A percentile compares a stretch with the other conserved stretches of the same genome.
These are phyloP conservation scores for Cryphonectria parasitica DNA, from an alignment of 2,329 filamentous ascomycete species.

Conservation along the genomic window DNA sequence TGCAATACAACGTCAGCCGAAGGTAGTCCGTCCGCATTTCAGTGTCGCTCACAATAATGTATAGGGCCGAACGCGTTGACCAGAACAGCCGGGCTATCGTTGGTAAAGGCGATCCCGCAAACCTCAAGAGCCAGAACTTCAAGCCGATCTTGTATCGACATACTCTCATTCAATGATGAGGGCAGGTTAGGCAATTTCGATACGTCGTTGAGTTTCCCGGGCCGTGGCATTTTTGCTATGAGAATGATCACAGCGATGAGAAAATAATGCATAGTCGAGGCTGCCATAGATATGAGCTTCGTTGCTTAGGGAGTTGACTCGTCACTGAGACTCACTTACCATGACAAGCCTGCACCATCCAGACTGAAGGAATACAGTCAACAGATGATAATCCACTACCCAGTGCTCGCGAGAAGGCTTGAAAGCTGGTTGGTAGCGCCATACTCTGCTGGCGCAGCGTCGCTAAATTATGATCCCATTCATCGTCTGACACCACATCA, in stretches of 20 bases:
- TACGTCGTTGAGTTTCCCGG: neutral
- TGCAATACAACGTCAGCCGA: conserved; percentile 18
- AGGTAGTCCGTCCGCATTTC: too few relatives aligned
- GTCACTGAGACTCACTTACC: neutral
- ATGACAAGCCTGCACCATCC: neutral
- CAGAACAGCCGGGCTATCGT: conserved; percentile 46
- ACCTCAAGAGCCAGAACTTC: conserved; percentile 43
- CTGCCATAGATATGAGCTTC: conserved; percentile 34
- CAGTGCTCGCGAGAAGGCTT: conserved; percentile 38
- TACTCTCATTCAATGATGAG: too few relatives aligned
- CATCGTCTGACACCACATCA: neutral
- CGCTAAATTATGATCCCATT: conserved; percentile 33
- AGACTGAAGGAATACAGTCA: conserved; percentile 38
- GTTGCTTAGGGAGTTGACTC: neutral
- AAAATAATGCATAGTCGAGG: conserved; percentile 48
- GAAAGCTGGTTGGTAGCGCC: conserved; percentile 38
- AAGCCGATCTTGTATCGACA: conserved; percentile 28
- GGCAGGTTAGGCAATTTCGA: neutral
- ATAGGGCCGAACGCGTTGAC: conserved; percentile 55
- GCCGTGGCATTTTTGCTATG: conserved; percentile 34
- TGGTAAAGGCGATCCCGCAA: conserved; percentile 50
- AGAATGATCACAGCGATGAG: conserved; percentile 38
- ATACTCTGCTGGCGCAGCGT: conserved; percentile 39
- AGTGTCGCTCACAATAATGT: conserved; percentile 44
- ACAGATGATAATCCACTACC: neutral